These are phyloP conservation scores for Crotalaria pallida DNA, from an alignment of 306 rosid species.

Conservation along the genomic window DNA sequence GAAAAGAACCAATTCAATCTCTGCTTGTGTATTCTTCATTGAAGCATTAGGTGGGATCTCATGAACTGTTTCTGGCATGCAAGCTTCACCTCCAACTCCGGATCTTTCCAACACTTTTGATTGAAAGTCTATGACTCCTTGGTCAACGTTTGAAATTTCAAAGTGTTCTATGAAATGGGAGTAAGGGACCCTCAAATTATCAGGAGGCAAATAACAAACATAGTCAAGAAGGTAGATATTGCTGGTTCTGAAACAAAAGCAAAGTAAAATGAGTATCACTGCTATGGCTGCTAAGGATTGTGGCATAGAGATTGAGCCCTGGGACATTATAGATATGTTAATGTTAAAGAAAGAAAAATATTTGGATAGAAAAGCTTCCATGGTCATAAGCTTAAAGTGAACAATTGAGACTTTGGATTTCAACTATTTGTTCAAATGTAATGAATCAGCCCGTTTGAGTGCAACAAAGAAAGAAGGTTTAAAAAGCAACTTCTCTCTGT, in stretches of 20 bases:
- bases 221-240: constrained; percentile 57
- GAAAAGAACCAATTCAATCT: constrained; percentile 54
- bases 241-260: constrained; percentile 20
- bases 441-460: neutral
- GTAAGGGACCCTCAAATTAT: constrained; percentile 29
- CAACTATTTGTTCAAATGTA: constrained; percentile 15
- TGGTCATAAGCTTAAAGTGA: constrained; percentile 11
- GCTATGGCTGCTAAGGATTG: constrained; percentile 31
- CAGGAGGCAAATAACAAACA: constrained; percentile 52
- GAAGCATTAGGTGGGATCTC: constrained; percentile 37
- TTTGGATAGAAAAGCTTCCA: constrained; percentile 27
- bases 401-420: constrained; percentile 5
- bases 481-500: constrained; percentile 12
- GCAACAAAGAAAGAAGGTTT: constrained; percentile 15
- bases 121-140: constrained; percentile 36
- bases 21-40: constrained; percentile 11
- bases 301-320: constrained; percentile 19
- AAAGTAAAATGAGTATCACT: constrained; percentile 27
- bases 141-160: neutral
- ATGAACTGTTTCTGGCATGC: constrained; percentile 52
- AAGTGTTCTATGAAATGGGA: constrained; percentile 42
- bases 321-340: neutral
- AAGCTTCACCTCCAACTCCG: constrained; percentile 54
- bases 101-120: constrained; percentile 48
- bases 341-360: neutral